phyloP scores from a whole-genome alignment of 2,329 filamentous ascomycete genomes.

The Pyricularia sp. region DNA sequence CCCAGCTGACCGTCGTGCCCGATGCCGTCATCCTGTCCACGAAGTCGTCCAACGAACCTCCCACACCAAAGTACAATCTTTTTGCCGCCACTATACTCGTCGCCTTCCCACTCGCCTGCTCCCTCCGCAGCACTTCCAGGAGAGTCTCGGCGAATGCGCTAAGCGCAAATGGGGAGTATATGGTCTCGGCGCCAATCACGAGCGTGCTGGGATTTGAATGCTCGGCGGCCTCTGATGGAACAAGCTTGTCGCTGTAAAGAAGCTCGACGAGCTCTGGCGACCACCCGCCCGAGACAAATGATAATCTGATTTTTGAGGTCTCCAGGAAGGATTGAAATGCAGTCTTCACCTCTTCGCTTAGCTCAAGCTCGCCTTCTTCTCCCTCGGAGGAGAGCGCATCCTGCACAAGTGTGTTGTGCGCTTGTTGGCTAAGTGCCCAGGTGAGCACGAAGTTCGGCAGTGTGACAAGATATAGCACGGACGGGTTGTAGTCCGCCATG shows the following conservation, averaged over 20 bases:
- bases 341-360: constrained; percentile 46
- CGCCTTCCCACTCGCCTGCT: constrained; percentile 30
- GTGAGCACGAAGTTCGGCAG: constrained; percentile 68
- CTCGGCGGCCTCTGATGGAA: constrained; percentile 10
- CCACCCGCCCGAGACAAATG: constrained; percentile 70
- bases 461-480: constrained; percentile 69
- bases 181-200: constrained; percentile 70
- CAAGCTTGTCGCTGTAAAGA: constrained; percentile 28
- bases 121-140: constrained; percentile 43
- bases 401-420: constrained; percentile 26
- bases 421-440: constrained; percentile 45
- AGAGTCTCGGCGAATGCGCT: constrained; percentile 60
- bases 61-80: constrained; percentile 75
- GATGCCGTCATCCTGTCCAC: constrained; percentile 38
- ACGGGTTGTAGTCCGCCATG: constrained; percentile 71
- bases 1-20: constrained; percentile 36
- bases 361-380: constrained; percentile 47
- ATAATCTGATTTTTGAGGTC: constrained; percentile 42
- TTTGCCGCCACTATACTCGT: constrained; percentile 66
- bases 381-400: constrained; percentile 31
- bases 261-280: constrained; percentile 53
- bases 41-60: constrained; percentile 72
- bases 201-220: constrained; percentile 28
- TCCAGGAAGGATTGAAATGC: constrained; percentile 49
- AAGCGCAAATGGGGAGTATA: constrained; percentile 69